Conservation (phyloP, 2,329 filamentous ascomycete genomes). For the Sarocladium oryzae region DNA sequence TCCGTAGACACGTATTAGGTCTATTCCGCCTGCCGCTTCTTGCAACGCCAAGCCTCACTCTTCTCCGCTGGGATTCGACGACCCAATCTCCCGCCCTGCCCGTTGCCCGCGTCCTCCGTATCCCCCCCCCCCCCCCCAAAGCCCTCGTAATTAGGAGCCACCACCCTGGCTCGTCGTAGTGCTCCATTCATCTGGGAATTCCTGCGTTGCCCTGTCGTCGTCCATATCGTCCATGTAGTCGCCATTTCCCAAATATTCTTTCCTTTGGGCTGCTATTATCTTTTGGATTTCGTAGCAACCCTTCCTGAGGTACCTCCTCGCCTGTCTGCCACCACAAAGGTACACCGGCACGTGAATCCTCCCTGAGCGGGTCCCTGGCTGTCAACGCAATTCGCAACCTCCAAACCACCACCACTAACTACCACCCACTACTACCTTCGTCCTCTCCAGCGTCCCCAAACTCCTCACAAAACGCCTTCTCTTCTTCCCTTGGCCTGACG, state of each 20-base stretch:
- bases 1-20: too few relatives aligned
- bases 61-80: background rate
- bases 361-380: conserved; percentile 8
- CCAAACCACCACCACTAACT: background rate
- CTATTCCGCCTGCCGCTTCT: background rate
- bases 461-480: too few relatives aligned
- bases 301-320: background rate
- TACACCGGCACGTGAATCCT: conserved; percentile 7
- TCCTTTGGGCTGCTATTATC: too few relatives aligned
- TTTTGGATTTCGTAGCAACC: too few relatives aligned
- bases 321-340: background rate
- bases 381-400: conserved; percentile 9
- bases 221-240: background rate
- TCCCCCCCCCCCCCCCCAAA: background rate
- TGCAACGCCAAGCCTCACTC: conserved; percentile 1
- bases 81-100: conserved; percentile 6
- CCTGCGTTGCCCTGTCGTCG: background rate
- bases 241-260: background rate
- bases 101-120: background rate
- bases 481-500: conserved; percentile 5
- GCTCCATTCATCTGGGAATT: conserved; percentile 1
- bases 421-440: too few relatives aligned
- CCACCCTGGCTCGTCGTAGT: conserved; percentile 2
- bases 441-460: too few relatives aligned
- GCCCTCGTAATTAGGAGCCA: background rate